Evolutionary conservation across 2,329 filamentous ascomycete species (phyloP).

Genomic region (Diaporthe citriasiana): DNA sequence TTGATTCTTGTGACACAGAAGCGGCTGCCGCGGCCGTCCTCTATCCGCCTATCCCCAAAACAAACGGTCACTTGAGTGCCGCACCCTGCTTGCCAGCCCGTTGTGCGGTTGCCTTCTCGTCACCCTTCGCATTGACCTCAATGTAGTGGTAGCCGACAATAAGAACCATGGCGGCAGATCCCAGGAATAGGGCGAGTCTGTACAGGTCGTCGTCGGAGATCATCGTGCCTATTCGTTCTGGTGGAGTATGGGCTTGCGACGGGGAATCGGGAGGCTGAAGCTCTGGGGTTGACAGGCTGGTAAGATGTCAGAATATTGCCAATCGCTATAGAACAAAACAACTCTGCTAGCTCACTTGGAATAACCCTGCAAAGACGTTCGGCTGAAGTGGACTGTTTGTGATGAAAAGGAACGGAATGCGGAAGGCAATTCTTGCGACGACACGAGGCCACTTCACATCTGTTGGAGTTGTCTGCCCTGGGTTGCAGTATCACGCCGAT

Average conservation of each 20-base stretch:
- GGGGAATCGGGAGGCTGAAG: neutral
- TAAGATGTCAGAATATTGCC: neutral
- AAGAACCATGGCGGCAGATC: constrained; percentile 88
- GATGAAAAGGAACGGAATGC: constrained; percentile 24
- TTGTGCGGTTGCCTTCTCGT: constrained; percentile 48
- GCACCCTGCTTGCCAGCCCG: constrained; percentile 38
- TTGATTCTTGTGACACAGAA: neutral
- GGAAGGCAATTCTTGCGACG: constrained; percentile 13
- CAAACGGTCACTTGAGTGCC: constrained; percentile 33
- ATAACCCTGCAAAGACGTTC: neutral
- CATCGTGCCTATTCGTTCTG: constrained; percentile 71
- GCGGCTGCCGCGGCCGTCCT: neutral
- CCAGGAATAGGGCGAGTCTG: constrained; percentile 91
- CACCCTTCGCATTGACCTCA: constrained; percentile 83
- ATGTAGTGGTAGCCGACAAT: constrained; percentile 97
- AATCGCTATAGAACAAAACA: neutral
- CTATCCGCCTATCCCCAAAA: neutral
- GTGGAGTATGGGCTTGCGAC: neutral
- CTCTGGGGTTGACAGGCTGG: constrained; percentile 24
- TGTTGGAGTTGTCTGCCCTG: constrained; percentile 34
- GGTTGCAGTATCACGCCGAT: neutral
- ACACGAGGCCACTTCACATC: constrained; percentile 35
- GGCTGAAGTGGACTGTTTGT: neutral
- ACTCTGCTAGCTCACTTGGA: neutral
- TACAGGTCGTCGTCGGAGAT: constrained; percentile 95